phyloP scores from a whole-genome alignment of 306 rosid species.

The Acacia acuminata region DNA sequence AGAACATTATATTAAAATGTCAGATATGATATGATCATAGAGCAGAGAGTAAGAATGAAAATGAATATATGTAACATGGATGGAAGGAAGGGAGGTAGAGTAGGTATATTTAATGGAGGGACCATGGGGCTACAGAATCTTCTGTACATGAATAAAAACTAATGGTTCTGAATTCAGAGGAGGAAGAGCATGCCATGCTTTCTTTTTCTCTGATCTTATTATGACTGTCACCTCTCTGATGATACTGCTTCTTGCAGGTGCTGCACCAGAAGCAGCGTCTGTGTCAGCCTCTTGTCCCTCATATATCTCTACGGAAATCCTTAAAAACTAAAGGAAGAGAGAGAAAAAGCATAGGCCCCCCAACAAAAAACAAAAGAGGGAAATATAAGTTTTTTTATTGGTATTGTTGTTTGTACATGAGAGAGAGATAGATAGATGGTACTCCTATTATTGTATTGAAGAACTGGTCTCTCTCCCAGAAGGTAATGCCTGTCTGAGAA shows the following conservation, averaged over 20 bases:
- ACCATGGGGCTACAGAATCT: conserved; percentile 89
- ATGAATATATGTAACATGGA: background rate
- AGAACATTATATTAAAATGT: background rate
- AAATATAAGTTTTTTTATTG: conserved; percentile 28
- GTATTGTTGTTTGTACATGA: background rate
- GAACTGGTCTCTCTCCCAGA: conserved; percentile 61
- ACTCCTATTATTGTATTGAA: conserved; percentile 12
- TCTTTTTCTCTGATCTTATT: conserved; percentile 53
- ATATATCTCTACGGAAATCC: conserved; percentile 89
- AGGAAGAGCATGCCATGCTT: conserved; percentile 53
- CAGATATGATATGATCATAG: background rate
- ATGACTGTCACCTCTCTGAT: conserved; percentile 83
- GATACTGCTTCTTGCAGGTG: conserved; percentile 56
- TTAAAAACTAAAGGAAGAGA: conserved; percentile 62
- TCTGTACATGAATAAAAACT: conserved; percentile 83
- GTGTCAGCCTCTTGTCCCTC: conserved; percentile 84
- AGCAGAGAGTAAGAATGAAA: background rate
- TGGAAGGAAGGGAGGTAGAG: background rate
- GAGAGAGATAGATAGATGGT: conserved; percentile 32
- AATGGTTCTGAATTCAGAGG: conserved; percentile 80
- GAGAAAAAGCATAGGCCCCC: background rate
- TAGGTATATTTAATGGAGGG: conserved; percentile 38
- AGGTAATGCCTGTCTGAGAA: conserved; percentile 51
- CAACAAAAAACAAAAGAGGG: conserved; percentile 40
- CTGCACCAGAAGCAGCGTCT: conserved; percentile 47